Evolutionary conservation across 2,329 filamentous ascomycete species (phyloP), one percentile per base, ranked within the genome.

Genomic region (Cryphonectria japonica): DNA sequence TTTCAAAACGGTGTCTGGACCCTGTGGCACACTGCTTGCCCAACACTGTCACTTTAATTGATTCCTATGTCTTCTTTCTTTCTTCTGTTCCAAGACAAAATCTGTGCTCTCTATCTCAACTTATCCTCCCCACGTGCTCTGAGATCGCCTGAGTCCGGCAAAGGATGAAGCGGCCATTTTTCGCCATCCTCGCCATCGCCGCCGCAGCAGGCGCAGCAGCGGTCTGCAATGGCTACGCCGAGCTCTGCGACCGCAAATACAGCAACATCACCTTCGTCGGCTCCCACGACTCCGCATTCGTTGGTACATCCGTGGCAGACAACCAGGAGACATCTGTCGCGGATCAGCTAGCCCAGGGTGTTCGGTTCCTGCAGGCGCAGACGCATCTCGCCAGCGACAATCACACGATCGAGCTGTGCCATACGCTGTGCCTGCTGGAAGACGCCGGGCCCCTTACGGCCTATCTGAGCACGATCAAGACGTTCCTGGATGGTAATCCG

Each of bases 261-360:
- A 88, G 87, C 72, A 84, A 89, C 52, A 78, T 91, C 68, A 86
- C 86, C 29, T 85, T 88, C 71, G 80, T 90, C 29, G 91, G 90
- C 37, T 85, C 90, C 9, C 91, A 93, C 79, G 86, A 93, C 80
- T 87, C 86, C 16, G 85, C 89, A 43, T 92, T 92, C 75, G 85
- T 90, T 59, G 88, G 90, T 57, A 75, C 82, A 65, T 75, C 84
- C 4, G 83, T 83, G 0, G 79, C 84, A 68, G 81, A 90, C 71
- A 91, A 91, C 78, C 90, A 93, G 77, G 86, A 88, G 73, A 83
- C 88, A 65, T 83, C 85, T 6, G 85, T 90, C 32, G 85, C 85
- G 26, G 80, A 82, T 2, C 90, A 92, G 76, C 82, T 93, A 11
- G 80, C 87, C 68, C 81, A 87, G 50, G 91, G 91, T 16, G 85